These are phyloP conservation scores for Orbilia javanica DNA, from an alignment of 2,329 filamentous ascomycete species.

Conservation along the genomic window DNA sequence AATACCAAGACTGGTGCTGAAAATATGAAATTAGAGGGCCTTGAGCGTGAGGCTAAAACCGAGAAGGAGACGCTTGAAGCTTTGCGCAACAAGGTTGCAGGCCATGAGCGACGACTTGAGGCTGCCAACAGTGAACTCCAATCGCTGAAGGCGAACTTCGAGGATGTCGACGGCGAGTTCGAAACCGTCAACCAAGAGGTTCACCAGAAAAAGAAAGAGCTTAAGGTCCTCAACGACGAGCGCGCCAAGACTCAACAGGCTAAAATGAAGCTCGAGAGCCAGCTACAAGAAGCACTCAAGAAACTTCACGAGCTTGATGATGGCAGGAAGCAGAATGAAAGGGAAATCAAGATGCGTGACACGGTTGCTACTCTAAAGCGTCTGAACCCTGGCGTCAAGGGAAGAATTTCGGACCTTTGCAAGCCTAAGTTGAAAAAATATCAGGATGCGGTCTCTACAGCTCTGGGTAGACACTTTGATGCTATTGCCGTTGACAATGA, in stretches of 20 bases:
- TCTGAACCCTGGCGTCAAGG: conserved; percentile 90
- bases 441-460: conserved; percentile 90
- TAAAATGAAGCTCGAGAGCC: conserved; percentile 90
- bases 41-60: conserved; percentile 89
- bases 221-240: conserved; percentile 86
- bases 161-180: conserved; percentile 68
- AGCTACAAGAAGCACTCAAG: conserved; percentile 82
- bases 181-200: conserved; percentile 78
- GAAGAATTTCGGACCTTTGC: conserved; percentile 89
- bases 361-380: conserved; percentile 87
- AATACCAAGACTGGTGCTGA: conserved; percentile 84
- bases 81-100: conserved; percentile 87
- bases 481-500: conserved; percentile 95
- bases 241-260: conserved; percentile 83
- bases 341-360: conserved; percentile 82
- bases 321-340: conserved; percentile 85
- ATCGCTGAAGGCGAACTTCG: conserved; percentile 65
- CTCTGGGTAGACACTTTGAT: conserved; percentile 92
- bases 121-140: conserved; percentile 79
- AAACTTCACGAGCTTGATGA: conserved; percentile 89
- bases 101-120: conserved; percentile 78
- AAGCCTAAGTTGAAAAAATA: conserved; percentile 98
- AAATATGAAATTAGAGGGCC: conserved; percentile 84
- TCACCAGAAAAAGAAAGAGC: conserved; percentile 87
- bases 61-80: conserved; percentile 92